phyloP scores from a whole-genome alignment of 2,329 filamentous ascomycete genomes.

The Chaetothyriales sp. region DNA sequence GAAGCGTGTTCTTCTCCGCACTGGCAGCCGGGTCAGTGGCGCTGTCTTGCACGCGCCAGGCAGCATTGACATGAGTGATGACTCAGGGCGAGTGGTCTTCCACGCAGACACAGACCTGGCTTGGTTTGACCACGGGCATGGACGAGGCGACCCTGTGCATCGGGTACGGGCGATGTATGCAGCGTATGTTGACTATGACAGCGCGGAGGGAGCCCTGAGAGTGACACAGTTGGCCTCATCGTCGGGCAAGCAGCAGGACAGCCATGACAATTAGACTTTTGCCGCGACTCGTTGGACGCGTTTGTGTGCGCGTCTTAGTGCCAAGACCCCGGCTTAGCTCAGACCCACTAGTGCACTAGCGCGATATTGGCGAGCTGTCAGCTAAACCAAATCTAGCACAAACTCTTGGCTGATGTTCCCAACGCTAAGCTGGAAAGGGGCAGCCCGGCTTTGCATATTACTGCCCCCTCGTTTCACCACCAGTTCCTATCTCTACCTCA shows the following conservation, averaged over 20 bases:
- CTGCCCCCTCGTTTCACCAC: neutral
- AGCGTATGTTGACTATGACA: slow-evolving; percentile 5
- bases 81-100: slow-evolving; percentile 5
- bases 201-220: neutral
- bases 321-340: neutral
- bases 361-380: neutral
- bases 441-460: neutral
- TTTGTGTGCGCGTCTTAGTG: neutral
- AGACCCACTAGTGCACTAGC: neutral
- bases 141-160: neutral
- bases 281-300: neutral
- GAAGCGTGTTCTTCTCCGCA: slow-evolving; percentile 6
- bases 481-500: neutral
- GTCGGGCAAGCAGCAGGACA: too few species aligned
- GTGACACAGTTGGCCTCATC: neutral
- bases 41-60: slow-evolving; percentile 7
- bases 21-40: slow-evolving; percentile 4
- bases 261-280: neutral
- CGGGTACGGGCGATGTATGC: slow-evolving; percentile 10
- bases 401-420: neutral
- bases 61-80: slow-evolving; percentile 8
- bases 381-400: neutral
- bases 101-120: slow-evolving; percentile 10
- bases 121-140: slow-evolving; percentile 4
- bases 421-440: neutral